Base-by-base conservation (phyloP, 257 asterid species). In the Paulownia fortunei region DNA sequence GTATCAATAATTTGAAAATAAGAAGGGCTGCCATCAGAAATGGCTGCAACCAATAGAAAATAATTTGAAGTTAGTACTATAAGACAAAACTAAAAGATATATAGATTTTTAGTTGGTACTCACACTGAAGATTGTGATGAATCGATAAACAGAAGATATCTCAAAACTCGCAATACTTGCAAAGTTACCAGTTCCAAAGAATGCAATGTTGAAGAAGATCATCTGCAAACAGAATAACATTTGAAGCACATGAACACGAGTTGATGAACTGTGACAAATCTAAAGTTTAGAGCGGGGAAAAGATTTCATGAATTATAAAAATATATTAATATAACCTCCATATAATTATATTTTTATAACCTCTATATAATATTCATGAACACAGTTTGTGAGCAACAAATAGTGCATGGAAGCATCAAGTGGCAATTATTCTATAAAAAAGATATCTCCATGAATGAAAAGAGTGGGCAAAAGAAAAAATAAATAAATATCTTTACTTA, bases 91-190 rank as follows among this genome's bases (percentile, higher is more conserved):
- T 65, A 9, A 23, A 36, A 24, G 24, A 58, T 32, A 8, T 19
- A 46, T 37, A 60, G 19, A 52, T 27, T 11, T 52, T 63, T 54
- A 13, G n/a, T 68, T 67, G 30, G 9, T 74, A 87, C 99, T 95
- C 81, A 95, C 99, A 19, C 90, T 95, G 90, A 95, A 95, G 84
- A 95, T 78, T 66, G 99, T 95, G 88, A 95, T 90, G 93, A 95
- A 95, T 39, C 99, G 88, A 79, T 95, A 95, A 66, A 93, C 98
- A 26, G 98, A 95, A 4, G 99, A 95, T 81, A 95, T 93, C 92
- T 93, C 99, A 74, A 95, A 95, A 82, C 98, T 95, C 12, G 98
- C 99, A 46, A 93, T 93, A 76, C 99, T 91, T 54, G 98, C 99
- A 76, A 95, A 95, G 85, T 95, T 95, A 36, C 98, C 99, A 49